Evolutionary conservation across 192 early-diverging fungal genomes (phyloP), one percentile per base, ranked within the genome.

Genomic region (Diversispora eburnea): DNA sequence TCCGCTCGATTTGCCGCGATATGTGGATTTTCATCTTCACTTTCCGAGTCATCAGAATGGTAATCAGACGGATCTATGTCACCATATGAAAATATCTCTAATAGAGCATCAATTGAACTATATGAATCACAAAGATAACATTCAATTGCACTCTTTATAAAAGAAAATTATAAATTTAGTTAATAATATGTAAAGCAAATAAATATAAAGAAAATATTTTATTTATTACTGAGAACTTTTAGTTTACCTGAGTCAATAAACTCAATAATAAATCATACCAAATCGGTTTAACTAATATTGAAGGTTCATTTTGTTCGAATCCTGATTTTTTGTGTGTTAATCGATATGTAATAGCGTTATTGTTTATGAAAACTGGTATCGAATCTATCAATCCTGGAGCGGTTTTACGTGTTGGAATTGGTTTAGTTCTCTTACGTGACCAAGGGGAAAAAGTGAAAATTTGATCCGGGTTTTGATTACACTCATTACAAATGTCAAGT

Each of bases 251-350:
- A 17, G 60, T 62, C 17, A 62, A 41, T 7, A 62, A 62, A 17
- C 42, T 39, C 60, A 62, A 62, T 62, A 62, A 62, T 62, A 62
- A 12, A n/a, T 15, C 60, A 62, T 62, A 62, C 60, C 60, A 62
- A 0, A 43, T 33, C 42, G 39, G 60, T 6, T 43, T 62, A 62
- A 62, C 60, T 8, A 41, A 42, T 1, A 33, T 33, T 33, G 25
- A 33, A 13, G 60, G 42, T 15, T 45, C 60, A 42, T 54, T 54
- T 17, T 49, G 48, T 10, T 54, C 51, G 4, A 54, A 54, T 17
- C 12, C 51, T 2, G 3, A 17, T 54, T 62, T 9, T 17, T 62
- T 15, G 42, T 62, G 3, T 17, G 41, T 39, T 17, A 62, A 41
- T 19, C 60, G 12, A 62, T 62, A 45, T 5, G 60, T 62, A 17